Evolutionary conservation across 805 yeast species (phyloP).

Genomic region (Hanseniaspora taiwanica): DNA sequence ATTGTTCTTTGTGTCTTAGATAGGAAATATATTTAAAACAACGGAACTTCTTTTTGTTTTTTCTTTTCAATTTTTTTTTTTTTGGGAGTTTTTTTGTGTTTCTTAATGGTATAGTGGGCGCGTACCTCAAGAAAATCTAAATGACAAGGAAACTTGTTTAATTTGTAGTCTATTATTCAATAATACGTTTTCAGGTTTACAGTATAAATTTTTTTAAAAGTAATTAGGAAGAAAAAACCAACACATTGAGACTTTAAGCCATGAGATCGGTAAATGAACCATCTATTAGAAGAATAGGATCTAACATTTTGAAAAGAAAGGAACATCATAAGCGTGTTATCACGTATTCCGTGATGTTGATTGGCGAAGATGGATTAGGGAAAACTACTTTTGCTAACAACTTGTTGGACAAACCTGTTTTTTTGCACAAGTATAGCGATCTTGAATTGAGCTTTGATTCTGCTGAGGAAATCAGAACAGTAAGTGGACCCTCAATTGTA

Average conservation of each 20-base stretch:
- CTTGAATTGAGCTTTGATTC: background rate
- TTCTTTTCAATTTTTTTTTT: too few species aligned
- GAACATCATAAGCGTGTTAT: conserved; percentile 63
- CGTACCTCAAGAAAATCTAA: too few species aligned
- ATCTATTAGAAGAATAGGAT: background rate
- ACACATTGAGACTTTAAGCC: background rate
- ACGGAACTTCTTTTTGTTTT: too few species aligned
- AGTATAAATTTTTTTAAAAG: too few species aligned
- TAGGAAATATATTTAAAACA: too few species aligned
- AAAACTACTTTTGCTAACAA: conserved; percentile 66
- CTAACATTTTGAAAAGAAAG: conserved; percentile 22
- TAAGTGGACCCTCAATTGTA: conserved; percentile 12
- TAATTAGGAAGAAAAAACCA: too few species aligned
- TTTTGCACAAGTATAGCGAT: conserved; percentile 43
- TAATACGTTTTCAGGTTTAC: too few species aligned
- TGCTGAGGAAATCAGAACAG: conserved; percentile 21
- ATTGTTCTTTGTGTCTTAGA: too few species aligned
- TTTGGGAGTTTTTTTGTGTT: too few species aligned
- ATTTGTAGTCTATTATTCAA: too few species aligned
- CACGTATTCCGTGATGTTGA: conserved; percentile 59
- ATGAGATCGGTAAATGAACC: background rate
- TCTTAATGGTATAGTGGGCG: too few species aligned
- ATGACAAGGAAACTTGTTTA: too few species aligned
- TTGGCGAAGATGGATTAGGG: conserved; percentile 67
- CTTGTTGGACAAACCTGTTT: conserved; percentile 44